Conservation (phyloP, 805 yeast species). For the Kluyveromyces aestuarii region DNA sequence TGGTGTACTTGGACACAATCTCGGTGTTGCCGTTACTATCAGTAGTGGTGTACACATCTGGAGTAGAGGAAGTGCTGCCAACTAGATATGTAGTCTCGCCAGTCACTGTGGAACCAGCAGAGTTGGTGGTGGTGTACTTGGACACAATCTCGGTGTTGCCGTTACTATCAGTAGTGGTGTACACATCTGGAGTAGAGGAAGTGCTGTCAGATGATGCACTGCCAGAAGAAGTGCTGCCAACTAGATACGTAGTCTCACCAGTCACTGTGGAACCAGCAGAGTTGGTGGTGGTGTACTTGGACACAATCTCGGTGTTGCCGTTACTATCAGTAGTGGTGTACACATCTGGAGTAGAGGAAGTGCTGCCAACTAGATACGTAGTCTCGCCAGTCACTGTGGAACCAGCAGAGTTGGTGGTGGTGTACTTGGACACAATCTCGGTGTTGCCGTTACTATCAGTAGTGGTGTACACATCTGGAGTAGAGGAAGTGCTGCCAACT, state of each 20-base stretch:
- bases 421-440: background rate
- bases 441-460: background rate
- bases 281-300: background rate
- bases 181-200: background rate
- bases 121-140: background rate
- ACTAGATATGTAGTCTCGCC: background rate
- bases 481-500: background rate
- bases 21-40: background rate
- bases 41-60: conserved; percentile 1
- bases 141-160: conserved; percentile 3
- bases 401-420: conserved; percentile 1
- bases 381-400: background rate
- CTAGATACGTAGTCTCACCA: background rate
- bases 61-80: background rate
- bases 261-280: background rate
- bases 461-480: conserved; percentile 1
- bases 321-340: background rate
- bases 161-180: conserved; percentile 1
- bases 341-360: background rate
- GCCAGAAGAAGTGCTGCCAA: no score
- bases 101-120: background rate
- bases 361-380: background rate
- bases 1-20: background rate
- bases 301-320: conserved; percentile 1
- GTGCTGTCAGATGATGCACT: background rate